These are phyloP conservation scores for Aspergillus nidulans DNA, from an alignment of 495 filamentous ascomycete genomes.

Conservation along the genomic window DNA sequence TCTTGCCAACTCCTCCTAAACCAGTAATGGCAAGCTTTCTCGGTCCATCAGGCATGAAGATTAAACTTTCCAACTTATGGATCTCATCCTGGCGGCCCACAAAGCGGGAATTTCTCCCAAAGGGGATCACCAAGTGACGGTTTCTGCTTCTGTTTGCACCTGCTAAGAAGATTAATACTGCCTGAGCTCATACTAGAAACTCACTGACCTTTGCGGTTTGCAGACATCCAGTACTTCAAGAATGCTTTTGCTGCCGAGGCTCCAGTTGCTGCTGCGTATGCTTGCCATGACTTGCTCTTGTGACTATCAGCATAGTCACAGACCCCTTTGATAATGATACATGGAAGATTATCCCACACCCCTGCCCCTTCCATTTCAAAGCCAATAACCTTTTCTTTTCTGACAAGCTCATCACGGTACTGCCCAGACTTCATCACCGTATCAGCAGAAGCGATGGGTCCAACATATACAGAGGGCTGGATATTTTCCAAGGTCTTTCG, in stretches of 20 bases:
- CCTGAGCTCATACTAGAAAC: too few relatives aligned
- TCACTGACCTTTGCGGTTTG: too few relatives aligned
- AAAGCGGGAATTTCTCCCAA: neutral
- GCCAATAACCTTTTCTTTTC: conserved; percentile 25
- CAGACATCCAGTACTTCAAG: conserved; percentile 15
- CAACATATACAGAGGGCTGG: neutral
- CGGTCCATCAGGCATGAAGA: neutral
- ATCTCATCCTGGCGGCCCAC: neutral
- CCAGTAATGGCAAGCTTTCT: conserved; percentile 28
- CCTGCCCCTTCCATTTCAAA: conserved; percentile 40
- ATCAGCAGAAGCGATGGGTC: conserved; percentile 15
- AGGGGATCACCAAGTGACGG: neutral
- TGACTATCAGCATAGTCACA: conserved; percentile 16
- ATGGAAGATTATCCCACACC: neutral
- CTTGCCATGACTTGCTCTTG: conserved; percentile 22
- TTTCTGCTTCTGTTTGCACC: too few relatives aligned
- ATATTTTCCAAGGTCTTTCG: neutral
- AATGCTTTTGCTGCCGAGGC: conserved; percentile 16
- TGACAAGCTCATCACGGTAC: conserved; percentile 15
- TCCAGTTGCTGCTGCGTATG: conserved; percentile 19
- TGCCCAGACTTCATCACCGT: conserved; percentile 14
- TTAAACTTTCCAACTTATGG: neutral
- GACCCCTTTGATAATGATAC: neutral
- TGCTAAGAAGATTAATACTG: too few relatives aligned
- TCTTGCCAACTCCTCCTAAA: conserved; percentile 41